Base-by-base conservation (phyloP, 1,284 basidiomycete species). In the Chondrostereum purpureum region DNA sequence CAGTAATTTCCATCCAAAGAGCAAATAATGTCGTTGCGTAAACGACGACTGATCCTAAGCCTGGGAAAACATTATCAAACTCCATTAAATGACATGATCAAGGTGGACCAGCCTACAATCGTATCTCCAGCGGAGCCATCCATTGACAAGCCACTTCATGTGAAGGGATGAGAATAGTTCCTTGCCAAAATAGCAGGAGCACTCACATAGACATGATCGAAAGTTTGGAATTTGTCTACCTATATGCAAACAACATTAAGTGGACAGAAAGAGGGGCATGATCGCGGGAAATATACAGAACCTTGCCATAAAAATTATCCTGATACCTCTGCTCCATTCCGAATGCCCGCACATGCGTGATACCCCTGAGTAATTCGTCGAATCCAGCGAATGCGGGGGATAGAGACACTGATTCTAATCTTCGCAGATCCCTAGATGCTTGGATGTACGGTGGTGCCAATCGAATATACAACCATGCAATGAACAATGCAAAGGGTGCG, bases 261-360 rank as follows among this genome's bases (percentile, higher is more conserved):
- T 41, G 11, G 43, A 41, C 17, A 17, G 36, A 36, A 18, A 36
- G 22, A 13, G 5, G n/a, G n/a, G n/a, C n/a, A n/a, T n/a, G n/a
- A n/a, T n/a, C n/a, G n/a, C n/a, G n/a, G n/a, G n/a, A n/a, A n/a
- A n/a, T n/a, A n/a, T n/a, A n/a, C n/a, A n/a, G n/a, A n/a, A 68
- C 69, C 58, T 64, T 68, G 5, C 46, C 44, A 62, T 87, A 89
- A 55, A 92, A 85, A 13, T 65, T 54, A 50, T 83, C 71, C 55
- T 90, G 85, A 62, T 91, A 91, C 47, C 82, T 65, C 21, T 69
- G 66, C 56, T 92, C 89, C 70, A 86, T 88, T 2, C 80, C 84
- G 60, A 90, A 92, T 0, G 88, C 90, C 19, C 89, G 77, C 16
- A 93, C 80, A 53, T 88, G 82, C 21, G 81, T 68, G 33, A 91